Evolutionary conservation across 129 eudicot species (phyloP).

Genomic region (Silybum marianum): DNA sequence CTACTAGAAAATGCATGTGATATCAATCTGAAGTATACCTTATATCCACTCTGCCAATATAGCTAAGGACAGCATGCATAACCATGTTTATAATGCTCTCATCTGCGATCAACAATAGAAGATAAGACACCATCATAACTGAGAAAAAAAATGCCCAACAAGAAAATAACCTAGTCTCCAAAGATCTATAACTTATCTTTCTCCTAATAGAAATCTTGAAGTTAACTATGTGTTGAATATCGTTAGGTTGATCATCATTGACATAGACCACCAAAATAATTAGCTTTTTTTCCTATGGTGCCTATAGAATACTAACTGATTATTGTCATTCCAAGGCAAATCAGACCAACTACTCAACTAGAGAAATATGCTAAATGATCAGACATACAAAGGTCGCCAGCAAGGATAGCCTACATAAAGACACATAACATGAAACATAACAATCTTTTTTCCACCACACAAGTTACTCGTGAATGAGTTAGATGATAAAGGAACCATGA

Average conservation of each 20-base stretch:
- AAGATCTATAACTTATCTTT: not conserved
- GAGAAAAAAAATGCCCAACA: slow-evolving; percentile 3
- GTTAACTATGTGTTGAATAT: not conserved
- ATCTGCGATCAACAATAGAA: slow-evolving; percentile 45
- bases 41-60: slow-evolving; percentile 74
- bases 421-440: too few relatives aligned
- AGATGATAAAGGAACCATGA: not conserved
- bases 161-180: not conserved
- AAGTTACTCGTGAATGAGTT: not conserved
- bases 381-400: too few relatives aligned
- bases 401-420: too few relatives aligned
- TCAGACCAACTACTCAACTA: too few relatives aligned
- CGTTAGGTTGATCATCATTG: not conserved
- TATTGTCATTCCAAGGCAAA: too few relatives aligned
- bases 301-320: too few relatives aligned
- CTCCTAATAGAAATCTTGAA: not conserved
- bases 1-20: not conserved
- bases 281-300: too few relatives aligned
- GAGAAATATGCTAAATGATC: too few relatives aligned
- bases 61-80: slow-evolving; percentile 69
- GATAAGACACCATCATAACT: slow-evolving; percentile 21
- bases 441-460: not conserved
- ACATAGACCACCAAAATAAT: not conserved
- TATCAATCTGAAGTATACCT: slow-evolving; percentile 51
- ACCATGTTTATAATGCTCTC: slow-evolving; percentile 53